Evolutionary conservation across 257 asterid species (phyloP).

Genomic region (Ilex aquifolium): DNA sequence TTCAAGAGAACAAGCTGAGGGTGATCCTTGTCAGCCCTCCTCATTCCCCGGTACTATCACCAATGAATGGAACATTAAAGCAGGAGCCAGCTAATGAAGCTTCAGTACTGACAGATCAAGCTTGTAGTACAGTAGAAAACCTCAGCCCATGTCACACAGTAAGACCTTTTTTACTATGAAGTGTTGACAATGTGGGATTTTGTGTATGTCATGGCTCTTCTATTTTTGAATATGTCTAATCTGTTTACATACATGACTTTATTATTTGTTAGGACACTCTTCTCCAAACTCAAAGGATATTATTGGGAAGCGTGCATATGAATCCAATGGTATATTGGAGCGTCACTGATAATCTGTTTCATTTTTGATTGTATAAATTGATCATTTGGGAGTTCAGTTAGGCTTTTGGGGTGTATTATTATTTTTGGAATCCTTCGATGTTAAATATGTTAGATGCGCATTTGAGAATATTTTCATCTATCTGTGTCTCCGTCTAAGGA

Average conservation of each 20-base stretch:
- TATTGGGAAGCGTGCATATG: too few species aligned
- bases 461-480: neutral
- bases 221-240: neutral
- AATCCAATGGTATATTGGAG: too few species aligned
- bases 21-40: slow-evolving; percentile 39
- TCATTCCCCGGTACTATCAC: slow-evolving; percentile 25
- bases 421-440: neutral
- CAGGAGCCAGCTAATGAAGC: slow-evolving; percentile 15
- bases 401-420: too few species aligned
- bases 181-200: neutral
- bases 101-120: slow-evolving; percentile 17
- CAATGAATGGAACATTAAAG: slow-evolving; percentile 21
- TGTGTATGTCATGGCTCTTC: neutral
- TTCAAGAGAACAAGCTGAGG: slow-evolving; percentile 42
- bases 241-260: neutral
- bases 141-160: slow-evolving; percentile 18
- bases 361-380: too few species aligned
- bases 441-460: slow-evolving; percentile 2
- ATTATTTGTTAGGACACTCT: too few species aligned
- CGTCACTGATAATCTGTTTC: too few species aligned
- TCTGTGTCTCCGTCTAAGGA: slow-evolving; percentile 10
- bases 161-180: neutral
- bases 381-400: too few species aligned
- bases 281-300: too few species aligned
- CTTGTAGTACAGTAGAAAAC: slow-evolving; percentile 6